Evolutionary conservation across 2,329 filamentous ascomycete species (phyloP).

Genomic region (Chaetomiaceae sp.): DNA sequence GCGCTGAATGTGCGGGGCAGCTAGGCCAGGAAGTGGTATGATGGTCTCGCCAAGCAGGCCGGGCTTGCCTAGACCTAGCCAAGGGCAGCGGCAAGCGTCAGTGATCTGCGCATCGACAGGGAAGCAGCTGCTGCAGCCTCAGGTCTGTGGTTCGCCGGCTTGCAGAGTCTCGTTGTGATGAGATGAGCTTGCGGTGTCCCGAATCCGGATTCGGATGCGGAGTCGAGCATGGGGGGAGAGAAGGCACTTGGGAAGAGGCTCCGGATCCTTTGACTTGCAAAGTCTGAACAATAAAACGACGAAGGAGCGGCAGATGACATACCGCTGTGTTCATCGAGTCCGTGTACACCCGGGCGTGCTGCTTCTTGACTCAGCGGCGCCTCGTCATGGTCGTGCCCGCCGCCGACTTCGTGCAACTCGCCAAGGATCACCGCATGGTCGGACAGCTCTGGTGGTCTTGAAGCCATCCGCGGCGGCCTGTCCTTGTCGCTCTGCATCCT

Average conservation of each 20-base stretch:
- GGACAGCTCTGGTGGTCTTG: conserved; percentile 13
- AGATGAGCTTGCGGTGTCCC: not conserved
- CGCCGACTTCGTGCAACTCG: not conserved
- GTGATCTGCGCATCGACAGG: conserved; percentile 25
- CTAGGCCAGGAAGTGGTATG: conserved; percentile 25
- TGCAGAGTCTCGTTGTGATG: not conserved
- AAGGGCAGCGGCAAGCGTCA: conserved; percentile 20
- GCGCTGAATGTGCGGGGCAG: conserved; percentile 24
- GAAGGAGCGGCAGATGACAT: too few relatives aligned
- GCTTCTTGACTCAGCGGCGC: not conserved
- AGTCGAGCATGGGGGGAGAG: too few relatives aligned
- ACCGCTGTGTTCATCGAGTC: too few relatives aligned
- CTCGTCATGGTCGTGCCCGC: not conserved
- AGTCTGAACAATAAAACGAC: too few relatives aligned
- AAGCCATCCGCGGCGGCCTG: conserved; percentile 14
- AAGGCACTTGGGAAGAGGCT: too few relatives aligned
- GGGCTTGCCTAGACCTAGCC: conserved; percentile 18
- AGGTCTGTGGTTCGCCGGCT: not conserved
- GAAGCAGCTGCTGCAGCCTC: conserved; percentile 10
- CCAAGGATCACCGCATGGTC: conserved; percentile 21
- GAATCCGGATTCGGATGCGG: not conserved
- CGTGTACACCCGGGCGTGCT: not conserved
- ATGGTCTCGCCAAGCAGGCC: conserved; percentile 23
- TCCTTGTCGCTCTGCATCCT: conserved; percentile 14
- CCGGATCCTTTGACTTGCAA: too few relatives aligned